phyloP scores from a whole-genome alignment of 2,329 filamentous ascomycete species.

The Tolypocladium ovalisporum region DNA sequence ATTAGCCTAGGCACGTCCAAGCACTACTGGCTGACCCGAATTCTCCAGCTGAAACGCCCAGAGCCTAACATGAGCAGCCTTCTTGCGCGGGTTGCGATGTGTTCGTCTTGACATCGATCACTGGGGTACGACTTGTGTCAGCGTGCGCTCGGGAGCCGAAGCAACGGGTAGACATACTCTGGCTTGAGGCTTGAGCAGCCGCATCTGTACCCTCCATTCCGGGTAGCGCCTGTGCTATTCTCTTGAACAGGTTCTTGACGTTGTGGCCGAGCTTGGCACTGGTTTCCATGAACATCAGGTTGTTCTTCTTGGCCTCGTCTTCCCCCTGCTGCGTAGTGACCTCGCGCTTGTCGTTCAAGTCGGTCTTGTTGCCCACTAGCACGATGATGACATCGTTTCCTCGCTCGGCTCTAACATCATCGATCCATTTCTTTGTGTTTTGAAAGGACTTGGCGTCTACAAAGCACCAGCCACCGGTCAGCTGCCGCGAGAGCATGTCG shows the following conservation, averaged over 20 bases:
- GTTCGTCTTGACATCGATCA: constrained; percentile 90
- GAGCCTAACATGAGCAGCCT: constrained; percentile 42
- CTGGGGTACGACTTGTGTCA: constrained; percentile 28
- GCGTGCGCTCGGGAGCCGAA: not conserved
- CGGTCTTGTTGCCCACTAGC: constrained; percentile 97
- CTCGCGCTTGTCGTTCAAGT: constrained; percentile 95
- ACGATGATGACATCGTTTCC: constrained; percentile 99
- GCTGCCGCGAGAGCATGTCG: not conserved
- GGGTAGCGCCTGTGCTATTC: constrained; percentile 94
- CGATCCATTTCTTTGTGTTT: constrained; percentile 99
- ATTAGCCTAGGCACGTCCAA: not conserved
- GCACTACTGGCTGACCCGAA: not conserved
- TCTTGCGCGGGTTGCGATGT: constrained; percentile 59
- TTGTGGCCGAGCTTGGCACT: constrained; percentile 97
- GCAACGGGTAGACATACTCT: constrained; percentile 50
- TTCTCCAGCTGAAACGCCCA: not conserved
- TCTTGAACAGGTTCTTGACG: constrained; percentile 93
- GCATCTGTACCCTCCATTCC: constrained; percentile 92
- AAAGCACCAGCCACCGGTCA: not conserved
- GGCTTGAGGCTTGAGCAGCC: constrained; percentile 58
- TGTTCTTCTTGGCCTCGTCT: constrained; percentile 96
- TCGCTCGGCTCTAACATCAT: constrained; percentile 91
- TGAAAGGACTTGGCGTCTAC: constrained; percentile 89
- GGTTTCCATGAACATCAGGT: constrained; percentile 98
- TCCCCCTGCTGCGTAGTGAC: constrained; percentile 94